Evolutionary conservation across 306 rosid species (phyloP), one percentile per base, ranked within the genome.

Genomic region (Ziziphus jujuba): DNA sequence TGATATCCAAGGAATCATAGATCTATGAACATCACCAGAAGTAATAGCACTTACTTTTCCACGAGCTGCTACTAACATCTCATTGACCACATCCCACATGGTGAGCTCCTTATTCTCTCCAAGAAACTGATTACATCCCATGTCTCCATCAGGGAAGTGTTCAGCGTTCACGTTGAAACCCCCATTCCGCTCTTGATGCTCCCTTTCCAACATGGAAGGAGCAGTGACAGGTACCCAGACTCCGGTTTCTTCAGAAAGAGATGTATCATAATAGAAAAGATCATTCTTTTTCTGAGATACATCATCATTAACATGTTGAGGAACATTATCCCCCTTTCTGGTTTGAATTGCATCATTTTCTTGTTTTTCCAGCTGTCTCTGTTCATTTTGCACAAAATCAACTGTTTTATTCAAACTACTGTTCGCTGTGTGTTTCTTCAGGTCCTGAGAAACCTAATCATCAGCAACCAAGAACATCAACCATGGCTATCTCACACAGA

Each of bases 11-110:
- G 74, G 43, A 49, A 60, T 48, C 66, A 22, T 70, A 70, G 51
- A 35, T 59, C 66, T 35, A 59, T 15, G 34, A 21, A 70, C 50
- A 34, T 59, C 74, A 57, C 65, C 59, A 31, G 74, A 60, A 34
- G 67, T 58, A 59, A 70, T 60, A 5, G 67, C 38, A 34, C 21
- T 1, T 1, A 49, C 57, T 49, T 50, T 70, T 50, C 74, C 66
- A 48, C 38, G 59, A 48, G 67, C 74, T 15, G 38, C 58, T 45
- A 6, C 20, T 69, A 69, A 58, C 66, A 69, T 69, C 66, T 69
- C 66, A 59, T 65, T 44, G 31, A 69, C 48, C 20, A 69, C 74
- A 49, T 70, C 74, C 74, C 74, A 70, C 74, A 59, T 70, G 8
- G 74, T 70, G 28, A 70, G 60, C 25, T 70, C 74, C 52, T 21